Evolutionary conservation across 805 yeast genomes (phyloP).

Genomic region (Ogataea methanolica): DNA sequence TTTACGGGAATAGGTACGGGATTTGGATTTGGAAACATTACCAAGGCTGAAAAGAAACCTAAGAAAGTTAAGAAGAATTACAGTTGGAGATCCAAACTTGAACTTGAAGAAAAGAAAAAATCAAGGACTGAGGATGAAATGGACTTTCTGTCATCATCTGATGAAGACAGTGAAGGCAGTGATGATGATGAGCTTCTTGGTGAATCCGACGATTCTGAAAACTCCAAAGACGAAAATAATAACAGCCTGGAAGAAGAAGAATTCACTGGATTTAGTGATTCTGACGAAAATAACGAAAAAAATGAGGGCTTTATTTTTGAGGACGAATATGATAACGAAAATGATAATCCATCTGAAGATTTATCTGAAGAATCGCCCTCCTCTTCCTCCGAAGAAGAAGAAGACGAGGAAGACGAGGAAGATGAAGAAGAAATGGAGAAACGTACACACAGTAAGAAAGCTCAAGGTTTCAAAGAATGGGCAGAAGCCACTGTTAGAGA

Average conservation of each 20-base stretch:
- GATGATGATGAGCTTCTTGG: conserved; percentile 18
- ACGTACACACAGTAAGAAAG: conserved; percentile 43
- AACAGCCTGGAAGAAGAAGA: no score
- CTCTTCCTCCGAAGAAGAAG: conserved; percentile 28
- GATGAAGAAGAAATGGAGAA: conserved; percentile 31
- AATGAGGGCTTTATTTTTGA: conserved; percentile 20
- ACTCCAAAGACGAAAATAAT: background rate
- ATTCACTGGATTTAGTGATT: conserved; percentile 8
- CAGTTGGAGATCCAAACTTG: conserved; percentile 67
- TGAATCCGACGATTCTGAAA: background rate
- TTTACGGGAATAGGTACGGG: conserved; percentile 61
- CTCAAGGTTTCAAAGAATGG: conserved; percentile 80
- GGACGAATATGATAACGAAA: conserved; percentile 25
- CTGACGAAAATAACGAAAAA: conserved; percentile 21
- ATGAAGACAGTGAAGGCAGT: conserved; percentile 24
- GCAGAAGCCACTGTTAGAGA: conserved; percentile 69
- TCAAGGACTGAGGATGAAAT: conserved; percentile 51
- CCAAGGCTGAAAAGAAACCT: conserved; percentile 36
- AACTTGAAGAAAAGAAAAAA: conserved; percentile 39
- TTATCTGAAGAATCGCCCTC: conserved; percentile 24
- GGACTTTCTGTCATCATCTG: conserved; percentile 45
- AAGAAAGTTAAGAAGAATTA: conserved; percentile 52
- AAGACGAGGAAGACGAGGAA: conserved; percentile 32
- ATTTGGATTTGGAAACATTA: conserved; percentile 58
- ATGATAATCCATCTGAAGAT: conserved; percentile 21